Conservation (phyloP, 305 asterid species). For the Rubia occidens region DNA sequence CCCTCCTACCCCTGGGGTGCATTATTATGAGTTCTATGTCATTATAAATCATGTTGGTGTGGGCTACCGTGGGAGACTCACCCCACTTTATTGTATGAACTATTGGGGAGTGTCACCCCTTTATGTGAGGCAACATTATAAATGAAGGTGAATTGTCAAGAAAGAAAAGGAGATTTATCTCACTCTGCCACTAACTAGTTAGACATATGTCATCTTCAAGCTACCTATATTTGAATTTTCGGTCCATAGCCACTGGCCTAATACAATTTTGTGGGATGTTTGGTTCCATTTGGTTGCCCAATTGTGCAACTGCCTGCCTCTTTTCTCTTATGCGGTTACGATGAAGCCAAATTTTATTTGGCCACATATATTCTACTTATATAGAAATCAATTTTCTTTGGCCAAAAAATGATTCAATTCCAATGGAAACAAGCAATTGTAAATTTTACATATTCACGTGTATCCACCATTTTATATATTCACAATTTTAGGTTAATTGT, state of each 20-base stretch:
- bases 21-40: no score
- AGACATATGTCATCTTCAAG: constrained; percentile 13
- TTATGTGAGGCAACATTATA: no score
- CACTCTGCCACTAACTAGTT: background rate
- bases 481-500: background rate
- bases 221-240: background rate
- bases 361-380: background rate
- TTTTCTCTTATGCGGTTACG: background rate
- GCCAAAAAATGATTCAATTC: background rate
- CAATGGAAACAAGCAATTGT: background rate
- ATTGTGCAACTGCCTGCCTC: background rate
- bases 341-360: background rate
- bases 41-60: no score
- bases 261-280: constrained; percentile 8
- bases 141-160: no score
- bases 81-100: no score
- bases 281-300: constrained; percentile 4
- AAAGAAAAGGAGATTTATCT: background rate
- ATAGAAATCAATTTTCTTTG: background rate
- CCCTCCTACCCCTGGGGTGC: no score
- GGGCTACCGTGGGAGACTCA: no score
- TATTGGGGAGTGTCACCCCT: no score
- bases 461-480: background rate
- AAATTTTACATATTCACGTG: background rate
- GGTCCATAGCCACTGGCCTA: background rate